These are phyloP conservation scores for Curvularia verruculosa DNA, from an alignment of 2,329 filamentous ascomycete species.

Conservation along the genomic window DNA sequence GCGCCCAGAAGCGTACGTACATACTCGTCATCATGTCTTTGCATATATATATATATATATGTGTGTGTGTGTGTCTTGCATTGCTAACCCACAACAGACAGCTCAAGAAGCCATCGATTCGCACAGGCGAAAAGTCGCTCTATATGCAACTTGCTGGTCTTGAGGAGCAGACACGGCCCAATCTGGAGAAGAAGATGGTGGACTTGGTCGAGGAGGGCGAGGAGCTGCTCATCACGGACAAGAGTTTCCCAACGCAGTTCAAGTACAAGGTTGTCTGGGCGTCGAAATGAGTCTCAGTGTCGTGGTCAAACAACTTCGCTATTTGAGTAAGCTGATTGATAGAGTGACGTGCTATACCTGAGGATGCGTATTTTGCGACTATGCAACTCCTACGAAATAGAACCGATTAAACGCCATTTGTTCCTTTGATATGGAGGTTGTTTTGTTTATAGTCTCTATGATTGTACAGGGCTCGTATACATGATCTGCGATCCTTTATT, in stretches of 20 bases:
- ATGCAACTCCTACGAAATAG: neutral
- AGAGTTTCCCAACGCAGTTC: conserved; percentile 79
- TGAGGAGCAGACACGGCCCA: conserved; percentile 82
- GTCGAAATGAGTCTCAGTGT: conserved; percentile 5
- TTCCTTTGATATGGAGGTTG: neutral
- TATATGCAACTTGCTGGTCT: conserved; percentile 89
- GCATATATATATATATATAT: too few species aligned
- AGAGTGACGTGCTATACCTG: neutral
- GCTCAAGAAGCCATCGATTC: conserved; percentile 89
- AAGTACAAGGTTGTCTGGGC: conserved; percentile 62
- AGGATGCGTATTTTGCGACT: neutral
- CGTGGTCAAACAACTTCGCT: neutral
- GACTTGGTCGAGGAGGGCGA: conserved; percentile 82
- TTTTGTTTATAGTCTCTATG: neutral
- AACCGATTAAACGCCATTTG: neutral
- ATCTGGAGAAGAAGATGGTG: conserved; percentile 76
- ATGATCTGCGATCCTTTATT: conserved; percentile 13
- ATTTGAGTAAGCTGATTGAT: neutral
- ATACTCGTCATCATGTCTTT: neutral
- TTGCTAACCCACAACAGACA: conserved; percentile 57
- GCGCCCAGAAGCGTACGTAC: conserved; percentile 72
- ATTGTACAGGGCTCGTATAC: conserved; percentile 17
- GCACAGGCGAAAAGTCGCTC: conserved; percentile 79
- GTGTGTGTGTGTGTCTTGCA: too few species aligned
- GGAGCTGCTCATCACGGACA: conserved; percentile 90